Percentiles rank a stretch among this genome's conserved stretches.
phyloP scores from a whole-genome alignment of 2,329 filamentous ascomycete species.

The Salinomyces thailandicus region DNA sequence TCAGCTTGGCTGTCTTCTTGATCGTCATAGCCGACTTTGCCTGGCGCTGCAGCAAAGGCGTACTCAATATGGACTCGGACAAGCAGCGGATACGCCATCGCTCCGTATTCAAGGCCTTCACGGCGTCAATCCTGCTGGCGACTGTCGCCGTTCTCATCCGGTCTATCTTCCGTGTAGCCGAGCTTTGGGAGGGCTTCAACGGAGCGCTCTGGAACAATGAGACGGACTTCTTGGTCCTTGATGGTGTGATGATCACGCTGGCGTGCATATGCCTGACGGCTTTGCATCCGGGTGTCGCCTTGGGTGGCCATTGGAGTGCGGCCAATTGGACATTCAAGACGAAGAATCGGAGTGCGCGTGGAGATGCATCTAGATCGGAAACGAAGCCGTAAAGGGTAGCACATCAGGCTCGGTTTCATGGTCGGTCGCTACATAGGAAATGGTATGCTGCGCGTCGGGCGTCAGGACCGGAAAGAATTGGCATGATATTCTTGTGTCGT shows the following conservation, averaged over 20 bases:
- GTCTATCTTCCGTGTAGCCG: slow-evolving; percentile 55
- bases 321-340: slow-evolving; percentile 16
- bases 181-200: slow-evolving; percentile 54
- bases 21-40: slow-evolving; percentile 27
- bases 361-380: background rate
- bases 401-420: no score
- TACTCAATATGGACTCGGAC: slow-evolving; percentile 10
- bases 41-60: slow-evolving; percentile 6
- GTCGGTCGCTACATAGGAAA: no score
- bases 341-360: background rate
- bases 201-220: slow-evolving; percentile 46
- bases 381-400: background rate
- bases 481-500: no score
- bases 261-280: slow-evolving; percentile 36
- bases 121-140: slow-evolving; percentile 43
- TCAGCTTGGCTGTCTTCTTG: slow-evolving; percentile 39
- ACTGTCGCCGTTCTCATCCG: slow-evolving; percentile 52
- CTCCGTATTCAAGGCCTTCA: slow-evolving; percentile 43
- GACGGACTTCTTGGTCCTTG: slow-evolving; percentile 39
- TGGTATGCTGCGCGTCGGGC: no score
- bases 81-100: slow-evolving; percentile 30
- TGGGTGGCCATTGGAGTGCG: slow-evolving; percentile 16
- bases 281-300: slow-evolving; percentile 37
- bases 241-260: slow-evolving; percentile 44
- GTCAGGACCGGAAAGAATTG: no score